phyloP scores from a whole-genome alignment of 192 early-diverging fungal species.

The Backusella circina region DNA sequence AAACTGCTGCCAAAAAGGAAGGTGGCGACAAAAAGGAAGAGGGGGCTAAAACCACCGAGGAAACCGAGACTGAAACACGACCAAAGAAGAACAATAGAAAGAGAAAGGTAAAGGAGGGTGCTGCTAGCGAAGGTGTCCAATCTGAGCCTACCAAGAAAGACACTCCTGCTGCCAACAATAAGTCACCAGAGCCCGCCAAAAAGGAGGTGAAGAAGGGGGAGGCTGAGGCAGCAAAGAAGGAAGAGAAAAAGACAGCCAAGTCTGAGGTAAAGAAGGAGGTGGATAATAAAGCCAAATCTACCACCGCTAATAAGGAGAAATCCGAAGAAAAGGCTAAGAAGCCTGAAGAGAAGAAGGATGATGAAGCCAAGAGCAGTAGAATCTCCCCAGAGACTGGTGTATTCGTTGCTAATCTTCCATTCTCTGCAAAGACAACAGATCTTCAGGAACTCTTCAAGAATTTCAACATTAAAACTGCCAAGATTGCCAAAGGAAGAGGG shows the following conservation, averaged over 20 bases:
- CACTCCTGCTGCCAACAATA: not conserved
- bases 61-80: not conserved
- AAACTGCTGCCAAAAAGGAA: not conserved
- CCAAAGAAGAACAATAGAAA: conserved; percentile 7
- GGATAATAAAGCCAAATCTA: not conserved
- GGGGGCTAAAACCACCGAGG: not conserved
- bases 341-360: conserved; percentile 18
- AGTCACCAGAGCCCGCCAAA: not conserved
- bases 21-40: not conserved
- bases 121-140: not conserved
- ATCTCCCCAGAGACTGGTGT: conserved; percentile 65
- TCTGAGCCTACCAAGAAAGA: not conserved
- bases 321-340: not conserved
- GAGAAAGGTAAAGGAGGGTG: not conserved
- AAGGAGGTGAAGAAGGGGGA: not conserved
- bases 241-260: not conserved
- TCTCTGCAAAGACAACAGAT: conserved; percentile 61
- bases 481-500: conserved; percentile 60
- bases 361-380: not conserved
- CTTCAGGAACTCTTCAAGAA: conserved; percentile 75
- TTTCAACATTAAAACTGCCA: conserved; percentile 74
- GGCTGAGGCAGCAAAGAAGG: not conserved
- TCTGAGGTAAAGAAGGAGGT: not conserved
- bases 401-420: conserved; percentile 82
- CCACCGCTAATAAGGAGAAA: not conserved